Evolutionary conservation across 495 filamentous ascomycete species (phyloP).

Genomic region (Hypoxylon trugodes): DNA sequence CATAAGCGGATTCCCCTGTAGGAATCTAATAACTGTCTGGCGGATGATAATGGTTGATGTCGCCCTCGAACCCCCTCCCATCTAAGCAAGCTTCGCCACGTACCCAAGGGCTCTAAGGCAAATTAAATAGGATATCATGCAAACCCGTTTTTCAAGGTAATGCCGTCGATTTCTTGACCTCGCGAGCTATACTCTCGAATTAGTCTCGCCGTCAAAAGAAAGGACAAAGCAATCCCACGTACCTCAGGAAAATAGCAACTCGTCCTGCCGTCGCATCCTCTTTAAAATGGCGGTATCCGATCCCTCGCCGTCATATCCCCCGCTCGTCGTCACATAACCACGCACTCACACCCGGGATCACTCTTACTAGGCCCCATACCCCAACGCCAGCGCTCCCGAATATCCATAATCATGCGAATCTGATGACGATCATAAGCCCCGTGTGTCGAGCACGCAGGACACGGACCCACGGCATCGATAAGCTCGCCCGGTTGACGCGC

Average conservation of each 20-base stretch:
- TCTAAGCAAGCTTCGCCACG: not conserved
- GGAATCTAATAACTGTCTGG: too few relatives aligned
- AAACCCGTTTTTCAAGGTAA: not conserved
- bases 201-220: not conserved
- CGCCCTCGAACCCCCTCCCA: not conserved
- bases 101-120: not conserved
- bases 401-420: conserved; percentile 44
- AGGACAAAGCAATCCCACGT: not conserved
- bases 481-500: conserved; percentile 33
- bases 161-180: too few relatives aligned
- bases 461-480: conserved; percentile 21
- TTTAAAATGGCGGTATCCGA: too few relatives aligned
- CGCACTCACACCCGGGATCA: conserved; percentile 51
- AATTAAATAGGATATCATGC: not conserved
- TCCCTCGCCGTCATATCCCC: not conserved
- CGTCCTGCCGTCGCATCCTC: not conserved
- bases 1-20: not conserved
- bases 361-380: conserved; percentile 47
- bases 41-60: too few relatives aligned
- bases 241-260: not conserved
- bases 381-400: conserved; percentile 45
- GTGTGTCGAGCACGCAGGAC: conserved; percentile 34
- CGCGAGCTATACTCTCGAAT: not conserved
- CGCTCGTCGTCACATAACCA: conserved; percentile 45
- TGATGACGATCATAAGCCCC: conserved; percentile 49